phyloP scores from a whole-genome alignment of 2,329 filamentous ascomycete species.

The Coniochaeta prunicola region DNA sequence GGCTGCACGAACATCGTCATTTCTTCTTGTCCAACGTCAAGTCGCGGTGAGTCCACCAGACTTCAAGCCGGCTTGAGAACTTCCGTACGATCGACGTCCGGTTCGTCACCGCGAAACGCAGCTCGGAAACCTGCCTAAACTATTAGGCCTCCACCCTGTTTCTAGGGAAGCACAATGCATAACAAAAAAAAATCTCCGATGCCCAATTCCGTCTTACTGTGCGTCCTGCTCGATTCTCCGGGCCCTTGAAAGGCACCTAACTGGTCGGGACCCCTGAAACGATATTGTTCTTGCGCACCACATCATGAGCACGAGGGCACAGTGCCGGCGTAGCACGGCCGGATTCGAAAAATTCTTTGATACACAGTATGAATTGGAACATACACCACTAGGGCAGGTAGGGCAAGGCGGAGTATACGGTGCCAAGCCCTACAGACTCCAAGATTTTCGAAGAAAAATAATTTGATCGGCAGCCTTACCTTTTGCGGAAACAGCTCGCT shows the following conservation, averaged over 20 bases:
- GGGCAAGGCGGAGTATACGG: neutral
- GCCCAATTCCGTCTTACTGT: neutral
- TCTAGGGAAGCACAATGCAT: neutral
- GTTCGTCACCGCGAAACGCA: neutral
- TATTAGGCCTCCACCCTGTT: neutral
- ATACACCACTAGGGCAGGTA: too few relatives aligned
- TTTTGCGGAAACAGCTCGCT: neutral
- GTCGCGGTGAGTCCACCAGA: neutral
- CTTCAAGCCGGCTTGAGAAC: neutral
- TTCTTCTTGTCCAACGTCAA: neutral
- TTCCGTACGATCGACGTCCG: neutral
- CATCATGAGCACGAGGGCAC: neutral
- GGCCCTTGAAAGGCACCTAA: neutral
- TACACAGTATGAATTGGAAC: too few relatives aligned
- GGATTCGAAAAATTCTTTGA: neutral
- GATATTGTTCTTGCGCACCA: neutral
- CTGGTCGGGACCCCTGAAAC: neutral
- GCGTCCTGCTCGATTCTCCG: neutral
- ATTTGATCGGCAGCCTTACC: neutral
- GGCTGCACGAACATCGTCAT: neutral
- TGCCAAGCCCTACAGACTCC: neutral
- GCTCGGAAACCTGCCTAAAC: neutral
- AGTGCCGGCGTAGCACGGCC: neutral
- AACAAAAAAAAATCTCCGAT: neutral
- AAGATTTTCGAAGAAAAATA: neutral